These are phyloP conservation scores for Dendrostoma leiphaemia DNA, from an alignment of 2,329 filamentous ascomycete genomes.

Conservation along the genomic window DNA sequence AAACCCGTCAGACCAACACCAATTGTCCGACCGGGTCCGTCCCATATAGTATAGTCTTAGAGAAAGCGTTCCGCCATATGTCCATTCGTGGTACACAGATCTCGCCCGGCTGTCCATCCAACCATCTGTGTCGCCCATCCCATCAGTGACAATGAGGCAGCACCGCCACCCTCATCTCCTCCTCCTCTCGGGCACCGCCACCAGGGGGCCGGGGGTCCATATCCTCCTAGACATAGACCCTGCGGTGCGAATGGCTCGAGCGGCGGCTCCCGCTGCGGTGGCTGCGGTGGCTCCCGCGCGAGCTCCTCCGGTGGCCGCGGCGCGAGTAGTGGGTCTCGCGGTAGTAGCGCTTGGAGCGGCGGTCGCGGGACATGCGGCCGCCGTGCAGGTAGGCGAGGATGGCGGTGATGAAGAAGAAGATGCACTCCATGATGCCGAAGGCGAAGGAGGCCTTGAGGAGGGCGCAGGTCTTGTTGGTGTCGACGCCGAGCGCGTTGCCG, in stretches of 20 bases:
- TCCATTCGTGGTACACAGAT: too few species aligned
- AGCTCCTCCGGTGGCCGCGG: slow-evolving; percentile 38
- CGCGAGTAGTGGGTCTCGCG: slow-evolving; percentile 50
- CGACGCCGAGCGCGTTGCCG: slow-evolving; percentile 48
- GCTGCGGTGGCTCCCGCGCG: slow-evolving; percentile 39
- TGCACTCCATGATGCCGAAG: slow-evolving; percentile 81
- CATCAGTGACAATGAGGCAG: not conserved
- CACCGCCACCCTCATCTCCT: too few species aligned
- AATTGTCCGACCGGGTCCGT: too few species aligned
- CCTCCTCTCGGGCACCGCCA: not conserved
- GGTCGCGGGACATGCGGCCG: slow-evolving; percentile 36
- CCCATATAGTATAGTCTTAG: too few species aligned
- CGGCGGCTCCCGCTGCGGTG: slow-evolving; percentile 34
- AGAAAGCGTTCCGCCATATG: too few species aligned
- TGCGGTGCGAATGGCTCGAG: slow-evolving; percentile 46
- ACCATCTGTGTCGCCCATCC: too few species aligned
- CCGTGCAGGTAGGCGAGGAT: slow-evolving; percentile 65
- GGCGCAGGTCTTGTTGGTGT: slow-evolving; percentile 73
- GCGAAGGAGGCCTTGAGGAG: slow-evolving; percentile 93
- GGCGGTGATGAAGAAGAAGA: slow-evolving; percentile 78
- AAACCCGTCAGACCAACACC: too few species aligned
- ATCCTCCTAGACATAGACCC: slow-evolving; percentile 47
- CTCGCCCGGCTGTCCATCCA: too few species aligned
- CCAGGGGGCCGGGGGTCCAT: not conserved
- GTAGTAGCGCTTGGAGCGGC: slow-evolving; percentile 32